A percentile compares a stretch with the other conserved stretches of the same genome.
Conservation (phyloP, 345 rosid genomes). For the Noccaea bulbosa region DNA sequence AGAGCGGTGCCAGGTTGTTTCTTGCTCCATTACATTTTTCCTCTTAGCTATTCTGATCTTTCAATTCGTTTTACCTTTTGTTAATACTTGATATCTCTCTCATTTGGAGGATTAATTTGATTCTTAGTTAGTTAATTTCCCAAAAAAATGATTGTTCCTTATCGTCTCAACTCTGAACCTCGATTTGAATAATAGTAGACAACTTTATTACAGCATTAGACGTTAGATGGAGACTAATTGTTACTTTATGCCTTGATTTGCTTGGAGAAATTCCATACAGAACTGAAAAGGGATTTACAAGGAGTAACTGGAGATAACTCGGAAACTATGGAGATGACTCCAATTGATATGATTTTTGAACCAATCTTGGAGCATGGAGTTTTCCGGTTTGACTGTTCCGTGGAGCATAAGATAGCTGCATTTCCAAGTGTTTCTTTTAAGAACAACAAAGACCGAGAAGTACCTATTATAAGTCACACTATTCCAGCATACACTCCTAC, state of each 20-base stretch:
- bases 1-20: conserved; percentile 18
- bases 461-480: conserved; percentile 44
- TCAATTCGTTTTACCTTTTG: background rate
- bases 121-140: background rate
- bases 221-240: conserved; percentile 20
- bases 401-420: conserved; percentile 57
- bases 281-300: no score
- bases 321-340: conserved; percentile 40
- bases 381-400: conserved; percentile 77
- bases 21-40: background rate
- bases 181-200: no score
- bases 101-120: background rate
- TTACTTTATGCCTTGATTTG: conserved; percentile 5
- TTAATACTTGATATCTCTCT: background rate
- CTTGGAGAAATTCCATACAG: background rate
- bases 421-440: conserved; percentile 75
- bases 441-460: conserved; percentile 58
- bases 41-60: background rate
- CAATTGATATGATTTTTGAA: conserved; percentile 64
- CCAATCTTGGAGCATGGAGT: conserved; percentile 75
- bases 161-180: no score
- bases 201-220: background rate
- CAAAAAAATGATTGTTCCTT: no score
- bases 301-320: conserved; percentile 42
- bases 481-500: conserved; percentile 64